Conservation (phyloP, 2,329 filamentous ascomycete species). For the Xylariales sp. region DNA sequence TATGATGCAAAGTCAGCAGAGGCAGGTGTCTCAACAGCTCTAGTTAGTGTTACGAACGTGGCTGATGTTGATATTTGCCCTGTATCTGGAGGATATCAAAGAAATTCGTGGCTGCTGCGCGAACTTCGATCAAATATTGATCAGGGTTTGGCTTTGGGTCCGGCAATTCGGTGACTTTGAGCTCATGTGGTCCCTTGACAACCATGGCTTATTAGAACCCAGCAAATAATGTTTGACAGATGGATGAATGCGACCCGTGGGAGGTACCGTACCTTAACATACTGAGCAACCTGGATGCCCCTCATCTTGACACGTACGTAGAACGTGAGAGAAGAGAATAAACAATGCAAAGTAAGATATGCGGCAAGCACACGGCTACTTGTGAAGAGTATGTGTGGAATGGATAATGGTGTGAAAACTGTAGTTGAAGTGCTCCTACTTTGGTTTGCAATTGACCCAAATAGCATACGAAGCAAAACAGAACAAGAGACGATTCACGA, state of each 20-base stretch:
- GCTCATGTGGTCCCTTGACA: conserved; percentile 79
- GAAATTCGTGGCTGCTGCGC: conserved; percentile 89
- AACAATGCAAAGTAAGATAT: not conserved
- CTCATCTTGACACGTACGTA: conserved; percentile 53
- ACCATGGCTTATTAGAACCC: no score
- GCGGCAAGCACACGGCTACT: no score
- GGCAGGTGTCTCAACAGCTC: not conserved
- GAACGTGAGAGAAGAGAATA: not conserved
- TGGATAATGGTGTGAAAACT: no score
- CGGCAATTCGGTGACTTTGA: conserved; percentile 69
- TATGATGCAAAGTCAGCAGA: conserved; percentile 14
- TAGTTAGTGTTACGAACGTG: conserved; percentile 39
- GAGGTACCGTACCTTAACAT: conserved; percentile 58
- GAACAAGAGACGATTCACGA: no score
- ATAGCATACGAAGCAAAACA: no score
- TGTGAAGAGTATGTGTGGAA: no score
- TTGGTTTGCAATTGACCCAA: no score
- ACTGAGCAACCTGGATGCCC: conserved; percentile 69
- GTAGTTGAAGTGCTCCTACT: no score
- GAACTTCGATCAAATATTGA: conserved; percentile 84
- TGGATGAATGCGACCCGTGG: not conserved
- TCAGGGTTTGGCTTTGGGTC: conserved; percentile 66
- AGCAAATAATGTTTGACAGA: not conserved
- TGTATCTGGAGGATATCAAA: conserved; percentile 95
- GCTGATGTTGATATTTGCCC: conserved; percentile 93